Percentiles rank a stretch among this genome's conserved stretches.
phyloP scores from a whole-genome alignment of 176 grass and related monocot genomes.

The Ensete ventricosum region DNA sequence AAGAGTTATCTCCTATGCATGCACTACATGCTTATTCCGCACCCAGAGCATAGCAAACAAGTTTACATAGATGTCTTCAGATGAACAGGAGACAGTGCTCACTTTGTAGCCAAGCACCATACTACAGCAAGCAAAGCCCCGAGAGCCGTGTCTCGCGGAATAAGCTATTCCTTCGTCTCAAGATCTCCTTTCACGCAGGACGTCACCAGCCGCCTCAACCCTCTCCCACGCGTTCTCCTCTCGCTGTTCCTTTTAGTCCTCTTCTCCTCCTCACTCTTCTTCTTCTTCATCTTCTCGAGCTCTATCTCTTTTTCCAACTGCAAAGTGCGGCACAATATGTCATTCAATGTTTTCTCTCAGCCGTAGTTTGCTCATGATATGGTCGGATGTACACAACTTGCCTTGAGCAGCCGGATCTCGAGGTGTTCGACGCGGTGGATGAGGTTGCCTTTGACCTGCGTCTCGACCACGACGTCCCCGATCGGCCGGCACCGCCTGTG shows the following conservation, averaged over 20 bases:
- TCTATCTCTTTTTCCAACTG: not conserved
- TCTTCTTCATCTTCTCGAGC: not conserved
- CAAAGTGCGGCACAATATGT: not conserved
- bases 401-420: constrained; percentile 36
- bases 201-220: not conserved
- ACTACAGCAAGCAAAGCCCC: too few relatives aligned
- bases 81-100: too few relatives aligned
- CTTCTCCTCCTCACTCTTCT: not conserved
- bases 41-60: too few relatives aligned
- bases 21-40: too few relatives aligned
- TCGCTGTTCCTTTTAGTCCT: not conserved
- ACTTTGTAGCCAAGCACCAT: too few relatives aligned
- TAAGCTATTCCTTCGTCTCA: not conserved
- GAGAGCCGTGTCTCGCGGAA: too few relatives aligned
- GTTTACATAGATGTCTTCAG: too few relatives aligned
- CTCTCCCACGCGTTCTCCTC: not conserved
- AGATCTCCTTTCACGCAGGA: constrained; percentile 4
- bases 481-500: constrained; percentile 22
- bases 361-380: not conserved
- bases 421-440: constrained; percentile 34
- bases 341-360: not conserved
- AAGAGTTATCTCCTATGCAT: too few relatives aligned
- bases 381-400: not conserved
- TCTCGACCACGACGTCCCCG: constrained; percentile 31
- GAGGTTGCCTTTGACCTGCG: constrained; percentile 34